These are phyloP conservation scores for Silene uniflora DNA, from an alignment of 148 eudicot species.

Conservation along the genomic window DNA sequence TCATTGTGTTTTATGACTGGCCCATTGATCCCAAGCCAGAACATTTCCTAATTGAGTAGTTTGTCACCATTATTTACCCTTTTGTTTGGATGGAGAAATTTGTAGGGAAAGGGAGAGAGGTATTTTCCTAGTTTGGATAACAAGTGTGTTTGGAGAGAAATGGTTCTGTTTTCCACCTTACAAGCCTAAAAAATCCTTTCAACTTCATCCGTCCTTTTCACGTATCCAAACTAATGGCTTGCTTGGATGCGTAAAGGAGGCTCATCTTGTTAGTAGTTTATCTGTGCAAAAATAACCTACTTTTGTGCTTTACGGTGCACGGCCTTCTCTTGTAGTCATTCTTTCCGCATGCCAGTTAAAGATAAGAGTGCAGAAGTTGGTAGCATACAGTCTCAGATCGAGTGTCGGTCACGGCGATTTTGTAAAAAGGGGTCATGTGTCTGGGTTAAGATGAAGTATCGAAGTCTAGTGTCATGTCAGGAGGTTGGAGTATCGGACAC, in stretches of 20 bases:
- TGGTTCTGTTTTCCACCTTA: too few species aligned
- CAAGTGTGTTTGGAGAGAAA: too few species aligned
- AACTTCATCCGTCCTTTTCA: neutral
- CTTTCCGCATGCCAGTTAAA: neutral
- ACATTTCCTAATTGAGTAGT: too few species aligned
- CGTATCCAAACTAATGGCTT: neutral
- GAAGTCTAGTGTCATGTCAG: neutral
- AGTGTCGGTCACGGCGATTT: neutral
- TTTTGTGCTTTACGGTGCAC: neutral
- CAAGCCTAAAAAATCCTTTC: too few species aligned
- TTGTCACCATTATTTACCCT: too few species aligned
- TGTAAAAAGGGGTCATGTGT: neutral
- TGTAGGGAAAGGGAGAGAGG: too few species aligned
- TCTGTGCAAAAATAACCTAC: neutral
- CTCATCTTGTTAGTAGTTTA: neutral
- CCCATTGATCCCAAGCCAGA: too few species aligned
- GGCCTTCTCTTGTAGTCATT: slow-evolving; percentile 1
- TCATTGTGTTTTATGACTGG: too few species aligned
- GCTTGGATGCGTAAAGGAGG: neutral
- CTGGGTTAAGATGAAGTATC: neutral
- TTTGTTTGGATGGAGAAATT: too few species aligned
- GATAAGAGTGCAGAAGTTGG: neutral
- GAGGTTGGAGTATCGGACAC: neutral
- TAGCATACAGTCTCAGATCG: neutral
- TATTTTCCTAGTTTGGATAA: too few species aligned